Percentiles rank a stretch among this genome's conserved stretches.
These are phyloP conservation scores for Allantophomopsis lycopodina DNA, from an alignment of 2,329 filamentous ascomycete genomes.

Conservation along the genomic window DNA sequence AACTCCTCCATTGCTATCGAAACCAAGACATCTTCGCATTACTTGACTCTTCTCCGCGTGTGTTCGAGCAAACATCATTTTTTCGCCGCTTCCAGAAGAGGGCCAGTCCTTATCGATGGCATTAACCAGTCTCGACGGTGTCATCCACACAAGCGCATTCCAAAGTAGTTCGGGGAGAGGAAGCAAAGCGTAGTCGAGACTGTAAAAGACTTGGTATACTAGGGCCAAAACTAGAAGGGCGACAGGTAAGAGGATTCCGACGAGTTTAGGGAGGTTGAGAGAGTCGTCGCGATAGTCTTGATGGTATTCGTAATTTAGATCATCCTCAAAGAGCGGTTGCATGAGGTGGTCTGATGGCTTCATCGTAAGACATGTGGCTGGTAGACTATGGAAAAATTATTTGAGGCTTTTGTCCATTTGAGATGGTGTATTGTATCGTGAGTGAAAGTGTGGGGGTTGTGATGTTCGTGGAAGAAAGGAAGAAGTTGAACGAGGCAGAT, in stretches of 20 bases:
- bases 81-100: slow-evolving; percentile 12
- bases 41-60: slow-evolving; percentile 50
- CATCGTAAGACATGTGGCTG: slow-evolving; percentile 16
- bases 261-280: slow-evolving; percentile 5
- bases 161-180: slow-evolving; percentile 37
- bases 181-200: slow-evolving; percentile 20
- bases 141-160: slow-evolving; percentile 42
- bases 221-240: slow-evolving; percentile 12
- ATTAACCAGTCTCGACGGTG: slow-evolving; percentile 43
- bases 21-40: slow-evolving; percentile 47
- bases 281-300: slow-evolving; percentile 13
- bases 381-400: neutral
- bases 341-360: slow-evolving; percentile 9
- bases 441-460: too few relatives aligned
- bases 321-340: slow-evolving; percentile 14
- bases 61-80: slow-evolving; percentile 19
- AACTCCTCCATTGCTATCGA: slow-evolving; percentile 37
- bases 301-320: slow-evolving; percentile 15
- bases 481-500: too few relatives aligned
- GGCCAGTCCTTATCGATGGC: slow-evolving; percentile 34
- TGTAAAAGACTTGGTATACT: slow-evolving; percentile 14
- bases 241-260: slow-evolving; percentile 7
- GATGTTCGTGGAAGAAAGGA: too few relatives aligned
- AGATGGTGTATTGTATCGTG: neutral
- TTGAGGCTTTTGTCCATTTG: neutral